phyloP scores from a whole-genome alignment of 2,329 filamentous ascomycete genomes.

The Aspergillus latus region DNA sequence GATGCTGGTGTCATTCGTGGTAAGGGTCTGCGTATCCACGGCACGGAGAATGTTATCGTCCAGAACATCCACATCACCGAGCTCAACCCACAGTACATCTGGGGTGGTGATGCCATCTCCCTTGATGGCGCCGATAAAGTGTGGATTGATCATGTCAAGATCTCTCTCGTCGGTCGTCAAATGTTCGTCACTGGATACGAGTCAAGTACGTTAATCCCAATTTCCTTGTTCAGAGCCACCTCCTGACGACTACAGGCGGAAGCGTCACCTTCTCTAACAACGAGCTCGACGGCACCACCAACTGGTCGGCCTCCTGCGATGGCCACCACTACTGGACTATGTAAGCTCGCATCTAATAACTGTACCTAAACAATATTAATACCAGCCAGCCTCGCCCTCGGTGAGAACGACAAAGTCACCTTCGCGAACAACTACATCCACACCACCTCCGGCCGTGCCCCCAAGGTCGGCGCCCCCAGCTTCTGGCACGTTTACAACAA shows the following conservation, averaged over 20 bases:
- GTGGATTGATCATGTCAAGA: constrained; percentile 53
- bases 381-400: constrained; percentile 50
- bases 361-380: neutral
- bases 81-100: constrained; percentile 56
- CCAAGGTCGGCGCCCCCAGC: constrained; percentile 56
- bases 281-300: constrained; percentile 57
- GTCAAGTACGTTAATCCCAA: constrained; percentile 40
- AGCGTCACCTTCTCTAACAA: constrained; percentile 51
- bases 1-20: constrained; percentile 55
- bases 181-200: constrained; percentile 30
- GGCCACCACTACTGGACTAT: constrained; percentile 60
- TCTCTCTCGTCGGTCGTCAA: constrained; percentile 36
- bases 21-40: constrained; percentile 53
- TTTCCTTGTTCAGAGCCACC: constrained; percentile 45
- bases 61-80: constrained; percentile 57
- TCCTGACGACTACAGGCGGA: constrained; percentile 28
- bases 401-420: constrained; percentile 56
- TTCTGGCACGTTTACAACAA: constrained; percentile 52
- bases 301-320: constrained; percentile 58
- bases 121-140: constrained; percentile 43
- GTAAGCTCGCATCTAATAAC: constrained; percentile 10
- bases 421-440: constrained; percentile 61
- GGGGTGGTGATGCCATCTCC: constrained; percentile 59
- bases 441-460: constrained; percentile 57
- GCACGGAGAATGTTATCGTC: constrained; percentile 57